phyloP scores from a whole-genome alignment of 352 stramenopile species.

The Pythium sp. region DNA sequence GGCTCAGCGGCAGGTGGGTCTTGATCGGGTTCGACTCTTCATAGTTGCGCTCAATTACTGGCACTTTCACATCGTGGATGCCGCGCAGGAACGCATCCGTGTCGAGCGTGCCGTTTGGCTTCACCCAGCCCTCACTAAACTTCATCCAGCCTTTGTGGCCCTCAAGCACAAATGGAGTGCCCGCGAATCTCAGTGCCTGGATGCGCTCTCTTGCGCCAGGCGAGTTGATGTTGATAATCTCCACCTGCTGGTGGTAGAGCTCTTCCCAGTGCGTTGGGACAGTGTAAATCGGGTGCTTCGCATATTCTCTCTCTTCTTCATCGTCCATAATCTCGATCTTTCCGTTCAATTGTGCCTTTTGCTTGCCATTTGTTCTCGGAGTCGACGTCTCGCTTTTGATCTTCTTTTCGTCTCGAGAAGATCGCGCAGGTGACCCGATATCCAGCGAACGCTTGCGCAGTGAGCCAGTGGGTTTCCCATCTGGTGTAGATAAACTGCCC shows the following conservation, averaged over 20 bases:
- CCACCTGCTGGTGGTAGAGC: constrained; percentile 56
- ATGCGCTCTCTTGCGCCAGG: constrained; percentile 51
- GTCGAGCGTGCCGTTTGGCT: constrained; percentile 51
- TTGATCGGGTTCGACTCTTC: constrained; percentile 78
- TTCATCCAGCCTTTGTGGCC: constrained; percentile 61
- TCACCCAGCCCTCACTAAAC: constrained; percentile 65
- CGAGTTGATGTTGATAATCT: constrained; percentile 65
- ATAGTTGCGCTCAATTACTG: constrained; percentile 77
- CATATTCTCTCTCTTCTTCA: constrained; percentile 27
- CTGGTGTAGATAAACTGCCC: constrained; percentile 30
- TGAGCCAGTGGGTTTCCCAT: constrained; percentile 20
- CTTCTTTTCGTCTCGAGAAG: constrained; percentile 16
- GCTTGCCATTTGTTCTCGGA: constrained; percentile 3
- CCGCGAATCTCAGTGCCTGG: constrained; percentile 58
- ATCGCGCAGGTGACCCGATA: not conserved
- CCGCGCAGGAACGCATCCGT: constrained; percentile 56
- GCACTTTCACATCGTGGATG: constrained; percentile 78
- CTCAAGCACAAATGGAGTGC: constrained; percentile 72
- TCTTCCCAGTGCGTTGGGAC: constrained; percentile 73
- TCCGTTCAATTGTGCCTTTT: constrained; percentile 15
- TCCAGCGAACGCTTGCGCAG: constrained; percentile 40
- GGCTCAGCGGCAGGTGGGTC: constrained; percentile 56
- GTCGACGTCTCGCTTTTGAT: not conserved
- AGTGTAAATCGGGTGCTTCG: constrained; percentile 56
- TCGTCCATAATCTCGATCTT: constrained; percentile 11